Evolutionary conservation across 2,329 filamentous ascomycete genomes (phyloP).

Genomic region (Neobulgaria alba): DNA sequence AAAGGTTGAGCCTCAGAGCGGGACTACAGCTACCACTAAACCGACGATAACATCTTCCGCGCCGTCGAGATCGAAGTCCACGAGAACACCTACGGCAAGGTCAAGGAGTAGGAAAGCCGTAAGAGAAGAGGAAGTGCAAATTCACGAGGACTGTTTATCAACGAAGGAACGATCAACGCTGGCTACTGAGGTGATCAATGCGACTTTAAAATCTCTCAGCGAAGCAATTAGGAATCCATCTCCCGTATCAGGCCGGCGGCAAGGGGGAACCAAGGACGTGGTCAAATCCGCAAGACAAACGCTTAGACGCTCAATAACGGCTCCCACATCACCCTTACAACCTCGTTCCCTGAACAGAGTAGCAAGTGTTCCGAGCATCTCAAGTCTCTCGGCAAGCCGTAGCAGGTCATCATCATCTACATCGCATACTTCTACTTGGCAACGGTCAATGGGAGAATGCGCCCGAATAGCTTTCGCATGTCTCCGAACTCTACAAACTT

Average conservation of each 20-base stretch:
- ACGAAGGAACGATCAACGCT: conserved; percentile 55
- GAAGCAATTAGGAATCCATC: conserved; percentile 49
- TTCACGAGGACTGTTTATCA: conserved; percentile 34
- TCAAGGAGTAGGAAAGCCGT: conserved; percentile 17
- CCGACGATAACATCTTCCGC: conserved; percentile 5
- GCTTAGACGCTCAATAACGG: conserved; percentile 46
- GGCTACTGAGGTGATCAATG: conserved; percentile 67
- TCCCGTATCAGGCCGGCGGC: conserved; percentile 12
- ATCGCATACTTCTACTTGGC: conserved; percentile 22
- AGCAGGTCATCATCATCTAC: conserved; percentile 31
- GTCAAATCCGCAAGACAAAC: conserved; percentile 33
- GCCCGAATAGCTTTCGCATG: conserved; percentile 58
- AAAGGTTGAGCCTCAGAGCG: conserved; percentile 19
- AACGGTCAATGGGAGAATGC: conserved; percentile 46
- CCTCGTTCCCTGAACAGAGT: conserved; percentile 53
- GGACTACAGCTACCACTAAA: conserved; percentile 4
- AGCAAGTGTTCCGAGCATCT: conserved; percentile 47
- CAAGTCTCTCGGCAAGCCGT: conserved; percentile 35
- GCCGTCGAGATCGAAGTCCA: conserved; percentile 14
- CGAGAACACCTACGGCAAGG: conserved; percentile 19
- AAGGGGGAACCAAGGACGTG: conserved; percentile 27
- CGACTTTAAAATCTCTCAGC: conserved; percentile 57
- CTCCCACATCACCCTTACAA: conserved; percentile 53
- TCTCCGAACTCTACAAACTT: conserved; percentile 47
- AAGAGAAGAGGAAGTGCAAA: conserved; percentile 26